Conservation (phyloP, 2,329 filamentous ascomycete species). For the Trichoderma pleuroti region DNA sequence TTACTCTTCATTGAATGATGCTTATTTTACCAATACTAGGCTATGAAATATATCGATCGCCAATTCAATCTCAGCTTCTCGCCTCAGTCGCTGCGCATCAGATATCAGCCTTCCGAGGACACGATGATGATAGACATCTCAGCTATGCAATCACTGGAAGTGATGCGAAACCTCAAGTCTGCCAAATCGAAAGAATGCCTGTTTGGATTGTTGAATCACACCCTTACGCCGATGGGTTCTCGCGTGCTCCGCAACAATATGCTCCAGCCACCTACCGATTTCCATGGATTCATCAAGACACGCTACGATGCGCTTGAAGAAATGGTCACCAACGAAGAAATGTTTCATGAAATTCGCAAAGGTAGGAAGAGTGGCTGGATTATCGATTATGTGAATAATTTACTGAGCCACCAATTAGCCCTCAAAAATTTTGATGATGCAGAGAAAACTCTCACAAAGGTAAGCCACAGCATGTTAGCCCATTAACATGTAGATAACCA, state of each 20-base stretch:
- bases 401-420: slow-evolving; percentile 40
- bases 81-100: slow-evolving; percentile 77
- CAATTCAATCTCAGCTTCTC: slow-evolving; percentile 66
- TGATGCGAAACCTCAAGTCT: slow-evolving; percentile 82
- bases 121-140: slow-evolving; percentile 95
- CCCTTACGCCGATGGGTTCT: slow-evolving; percentile 81
- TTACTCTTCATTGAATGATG: neutral
- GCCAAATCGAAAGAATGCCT: slow-evolving; percentile 76
- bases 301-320: slow-evolving; percentile 84
- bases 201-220: slow-evolving; percentile 81
- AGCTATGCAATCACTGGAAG: slow-evolving; percentile 80
- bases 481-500: neutral
- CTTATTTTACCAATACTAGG: slow-evolving; percentile 47
- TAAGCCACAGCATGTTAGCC: slow-evolving; percentile 31
- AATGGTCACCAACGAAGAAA: slow-evolving; percentile 74
- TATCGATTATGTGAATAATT: neutral
- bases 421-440: slow-evolving; percentile 73
- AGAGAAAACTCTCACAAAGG: slow-evolving; percentile 75
- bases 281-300: slow-evolving; percentile 60
- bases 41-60: slow-evolving; percentile 74
- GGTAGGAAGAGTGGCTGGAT: slow-evolving; percentile 39
- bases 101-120: slow-evolving; percentile 82
- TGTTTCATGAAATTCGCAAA: slow-evolving; percentile 74
- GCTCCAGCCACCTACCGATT: slow-evolving; percentile 76
- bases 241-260: slow-evolving; percentile 81